Conservation (phyloP, 2,329 filamentous ascomycete species). For the Botrytis galanthina region DNA sequence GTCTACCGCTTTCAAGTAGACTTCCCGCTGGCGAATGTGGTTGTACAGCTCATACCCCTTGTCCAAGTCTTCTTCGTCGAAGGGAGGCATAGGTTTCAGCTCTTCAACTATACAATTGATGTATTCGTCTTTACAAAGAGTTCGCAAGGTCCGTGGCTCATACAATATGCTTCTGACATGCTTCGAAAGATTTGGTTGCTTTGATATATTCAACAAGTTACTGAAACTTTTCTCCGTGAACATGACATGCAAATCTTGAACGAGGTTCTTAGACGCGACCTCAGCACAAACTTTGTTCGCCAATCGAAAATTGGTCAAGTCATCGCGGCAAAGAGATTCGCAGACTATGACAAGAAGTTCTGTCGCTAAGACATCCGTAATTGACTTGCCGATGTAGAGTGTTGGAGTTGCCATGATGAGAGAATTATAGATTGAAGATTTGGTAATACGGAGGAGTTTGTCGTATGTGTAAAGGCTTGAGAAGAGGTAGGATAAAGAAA, state of each 20-base stretch:
- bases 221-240: not conserved
- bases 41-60: not conserved
- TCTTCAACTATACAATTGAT: not conserved
- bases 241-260: conserved; percentile 1
- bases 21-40: not conserved
- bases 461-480: not conserved
- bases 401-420: not conserved
- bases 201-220: conserved; percentile 2
- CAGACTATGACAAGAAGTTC: conserved; percentile 5
- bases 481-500: not conserved
- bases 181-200: not conserved
- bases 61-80: not conserved
- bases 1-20: not conserved
- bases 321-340: not conserved
- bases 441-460: not conserved
- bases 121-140: not conserved
- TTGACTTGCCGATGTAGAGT: not conserved
- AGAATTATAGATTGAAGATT: not conserved
- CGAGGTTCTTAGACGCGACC: not conserved
- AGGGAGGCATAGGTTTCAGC: not conserved
- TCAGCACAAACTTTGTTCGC: not conserved
- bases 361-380: not conserved
- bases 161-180: not conserved
- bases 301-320: not conserved
- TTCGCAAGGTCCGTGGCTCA: not conserved